phyloP scores from a whole-genome alignment of 805 yeast species.

The Wickerhamiella occidentalis region DNA sequence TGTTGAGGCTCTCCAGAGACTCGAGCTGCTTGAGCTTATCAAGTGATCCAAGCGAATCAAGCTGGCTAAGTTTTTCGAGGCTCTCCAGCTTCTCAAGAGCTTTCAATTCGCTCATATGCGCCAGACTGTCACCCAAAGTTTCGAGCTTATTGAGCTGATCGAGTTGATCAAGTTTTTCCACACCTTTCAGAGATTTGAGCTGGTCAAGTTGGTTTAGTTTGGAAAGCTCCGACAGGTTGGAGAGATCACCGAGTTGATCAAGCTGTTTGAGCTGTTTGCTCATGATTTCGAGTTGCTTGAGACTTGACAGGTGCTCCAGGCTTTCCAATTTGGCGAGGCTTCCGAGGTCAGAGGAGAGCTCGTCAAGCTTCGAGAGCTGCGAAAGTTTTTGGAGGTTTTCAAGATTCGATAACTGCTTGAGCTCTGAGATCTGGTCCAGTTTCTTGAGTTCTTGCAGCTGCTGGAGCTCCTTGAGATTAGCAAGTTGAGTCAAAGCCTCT shows the following conservation, averaged over 20 bases:
- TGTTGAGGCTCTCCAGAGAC: slow-evolving; percentile 20
- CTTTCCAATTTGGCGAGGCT: too few species aligned
- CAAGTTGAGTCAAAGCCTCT: slow-evolving; percentile 5
- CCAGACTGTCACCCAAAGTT: neutral
- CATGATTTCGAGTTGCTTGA: neutral
- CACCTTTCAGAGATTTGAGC: neutral
- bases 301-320: neutral
- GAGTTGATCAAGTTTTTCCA: neutral
- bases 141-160: slow-evolving; percentile 1
- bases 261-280: slow-evolving; percentile 1
- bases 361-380: too few species aligned
- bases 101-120: neutral
- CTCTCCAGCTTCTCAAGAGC: neutral
- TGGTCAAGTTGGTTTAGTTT: slow-evolving; percentile 11
- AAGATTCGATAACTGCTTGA: slow-evolving; percentile 11
- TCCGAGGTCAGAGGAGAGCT: too few species aligned
- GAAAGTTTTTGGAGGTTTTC: neutral
- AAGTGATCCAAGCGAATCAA: slow-evolving; percentile 10
- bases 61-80: neutral
- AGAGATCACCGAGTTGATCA: neutral
- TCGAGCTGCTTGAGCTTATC: slow-evolving; percentile 19
- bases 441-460: slow-evolving; percentile 11
- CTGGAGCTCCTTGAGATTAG: neutral
- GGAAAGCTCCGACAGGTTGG: neutral
- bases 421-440: slow-evolving; percentile 7